Base-by-base conservation (phyloP, 2,329 filamentous ascomycete genomes). In the Colletotrichum paranaense region DNA sequence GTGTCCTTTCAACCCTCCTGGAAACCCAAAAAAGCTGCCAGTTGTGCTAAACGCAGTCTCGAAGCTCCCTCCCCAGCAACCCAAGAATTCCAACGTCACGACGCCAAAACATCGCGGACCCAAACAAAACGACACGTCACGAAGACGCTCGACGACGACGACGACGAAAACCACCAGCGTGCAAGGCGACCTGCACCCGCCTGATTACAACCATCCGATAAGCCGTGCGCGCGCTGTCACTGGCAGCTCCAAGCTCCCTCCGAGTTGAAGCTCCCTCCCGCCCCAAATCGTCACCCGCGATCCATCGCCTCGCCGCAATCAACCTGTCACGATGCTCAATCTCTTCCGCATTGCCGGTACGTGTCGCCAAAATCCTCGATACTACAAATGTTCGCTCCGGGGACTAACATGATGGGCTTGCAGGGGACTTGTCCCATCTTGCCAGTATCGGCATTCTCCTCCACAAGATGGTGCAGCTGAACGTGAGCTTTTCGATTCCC, bases 381-480 rank as follows among this genome's bases (percentile, higher is more conserved):
- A 6, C 6, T 16, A 6, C n/a, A 30, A 56, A 1, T 24, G 11
- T 24, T 55, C 49, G 65, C 57, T 26, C 57, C 56, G 46, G 69
- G 75, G 12, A 66, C 66, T 74, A 63, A 75, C 76, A 70, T 80
- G 73, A 79, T 75, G 53, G 58, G 38, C n/a, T 67, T 56, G 70
- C 78, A 98, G 95, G 92, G 86, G 97, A 99, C 88, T 91, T 99
- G 82, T 98, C 95, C 88, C 97, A 99, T 88, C 87, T 99, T 79
- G 88, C 93, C 76, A 98, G 96, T 67, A 98, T 99, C 81, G 88
- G 98, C 79, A 98, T 99, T 79, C 88, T 99, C 75, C 88, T 99
- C 75, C 95, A 97, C 82, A 99, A 99, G 89, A 99, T 99, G 95
- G 92, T 92, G 79, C 91, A 93, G 81, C 92, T 97, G 58, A 97